Base-by-base conservation (phyloP, 148 eudicot genomes). In the Pouteria glomerata region DNA sequence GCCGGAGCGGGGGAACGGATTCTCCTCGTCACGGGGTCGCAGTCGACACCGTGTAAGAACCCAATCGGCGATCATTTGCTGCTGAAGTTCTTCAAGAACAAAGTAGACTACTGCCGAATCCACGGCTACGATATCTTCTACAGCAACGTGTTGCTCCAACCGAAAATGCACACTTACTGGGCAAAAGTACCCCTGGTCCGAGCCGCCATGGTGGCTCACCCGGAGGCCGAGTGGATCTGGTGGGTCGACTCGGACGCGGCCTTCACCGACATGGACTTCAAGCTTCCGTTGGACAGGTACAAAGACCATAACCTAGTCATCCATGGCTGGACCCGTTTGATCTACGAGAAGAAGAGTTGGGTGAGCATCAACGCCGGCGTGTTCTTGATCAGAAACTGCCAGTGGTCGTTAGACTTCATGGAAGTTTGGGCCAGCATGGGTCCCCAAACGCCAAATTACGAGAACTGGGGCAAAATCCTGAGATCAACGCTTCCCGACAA, bases 191-290 rank as follows among this genome's bases (percentile, higher is more conserved):
- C 98, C 15, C 78, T 68, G 18, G 79, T 93, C 4, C 78, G 88
- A 68, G 95, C 98, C 12, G 92, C 95, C 44, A 93, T 93, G 98
- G 37, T 89, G 76, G 97, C 98, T 73, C 98, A 94, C 79, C 98
- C 98, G 59, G 97, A 94, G 65, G 88, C 89, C 8, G 96, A 94
- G 81, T 94, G 98, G 98, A 84, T 94, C 72, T 94, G 92, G 93
- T 94, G 98, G 98, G 96, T 94, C 15, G 98, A 94, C 72, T 91
- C 98, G 19, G 98, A 94, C 67, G 98, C 97, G 0, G 91, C 85
- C 1, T 76, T 94, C 31, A 94, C 98, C 4, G 98, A 94, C 68
- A 94, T 94, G 98, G 90, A 91, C 57, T 94, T 89, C 78, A 74
- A 76, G 58, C 85, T 93, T 1, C 97, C 97, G 0, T 75, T 93